Percentiles rank a stretch among this genome's conserved stretches.
These are phyloP conservation scores for Thalassiosira exigua DNA, from an alignment of 352 stramenopile species.

Conservation along the genomic window DNA sequence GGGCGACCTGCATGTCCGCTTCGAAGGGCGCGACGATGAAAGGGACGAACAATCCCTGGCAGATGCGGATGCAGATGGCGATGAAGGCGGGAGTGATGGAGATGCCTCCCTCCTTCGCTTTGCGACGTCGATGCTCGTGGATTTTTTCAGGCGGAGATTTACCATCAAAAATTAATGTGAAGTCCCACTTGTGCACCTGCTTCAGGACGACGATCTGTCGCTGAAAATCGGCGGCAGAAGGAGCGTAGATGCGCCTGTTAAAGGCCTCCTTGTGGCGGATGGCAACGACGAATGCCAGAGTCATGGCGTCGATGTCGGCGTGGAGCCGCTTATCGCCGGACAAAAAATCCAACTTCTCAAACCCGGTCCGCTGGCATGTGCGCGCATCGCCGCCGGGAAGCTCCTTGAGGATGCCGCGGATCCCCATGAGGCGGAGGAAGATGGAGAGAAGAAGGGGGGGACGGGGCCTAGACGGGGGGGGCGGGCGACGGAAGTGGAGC, in stretches of 20 bases:
- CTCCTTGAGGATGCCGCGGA: slow-evolving; percentile 1
- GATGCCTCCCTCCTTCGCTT: slow-evolving; percentile 12
- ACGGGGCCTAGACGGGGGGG: no score
- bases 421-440: slow-evolving; percentile 2
- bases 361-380: neutral
- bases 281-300: slow-evolving; percentile 1
- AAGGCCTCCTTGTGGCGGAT: neutral
- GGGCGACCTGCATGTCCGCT: slow-evolving; percentile 40
- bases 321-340: neutral
- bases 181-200: slow-evolving; percentile 23
- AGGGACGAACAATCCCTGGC: slow-evolving; percentile 15
- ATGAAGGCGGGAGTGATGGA: slow-evolving; percentile 30
- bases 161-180: slow-evolving; percentile 26
- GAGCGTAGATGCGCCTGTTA: slow-evolving; percentile 1
- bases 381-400: neutral
- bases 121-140: neutral
- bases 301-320: slow-evolving; percentile 15
- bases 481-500: no score
- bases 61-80: slow-evolving; percentile 24
- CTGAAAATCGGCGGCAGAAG: slow-evolving; percentile 7
- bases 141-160: slow-evolving; percentile 13
- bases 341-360: neutral
- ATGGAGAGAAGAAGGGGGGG: neutral
- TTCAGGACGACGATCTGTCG: slow-evolving; percentile 3
- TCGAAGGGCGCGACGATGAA: slow-evolving; percentile 38